Evolutionary conservation across 257 asterid genomes (phyloP).

Genomic region (Solanum sparsipilum): DNA sequence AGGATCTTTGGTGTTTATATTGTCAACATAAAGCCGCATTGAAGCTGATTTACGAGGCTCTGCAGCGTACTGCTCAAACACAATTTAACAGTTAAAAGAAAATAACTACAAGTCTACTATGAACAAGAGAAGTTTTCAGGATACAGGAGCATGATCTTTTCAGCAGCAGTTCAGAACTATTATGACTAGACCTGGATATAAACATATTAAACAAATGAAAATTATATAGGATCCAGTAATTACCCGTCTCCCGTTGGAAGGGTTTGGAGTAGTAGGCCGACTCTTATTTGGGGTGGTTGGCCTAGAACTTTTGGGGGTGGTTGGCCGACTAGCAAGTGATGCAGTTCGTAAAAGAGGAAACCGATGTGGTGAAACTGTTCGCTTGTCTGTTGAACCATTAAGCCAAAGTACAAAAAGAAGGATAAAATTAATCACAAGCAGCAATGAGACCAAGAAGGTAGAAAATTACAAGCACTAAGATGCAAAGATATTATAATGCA

Average conservation of each 20-base stretch:
- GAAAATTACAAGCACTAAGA: not conserved
- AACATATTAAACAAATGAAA: not conserved
- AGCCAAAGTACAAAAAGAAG: slow-evolving; percentile 7
- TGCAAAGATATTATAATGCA: not conserved
- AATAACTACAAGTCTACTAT: not conserved
- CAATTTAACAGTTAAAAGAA: not conserved
- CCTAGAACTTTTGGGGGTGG: slow-evolving; percentile 67
- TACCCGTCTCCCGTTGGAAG: slow-evolving; percentile 47
- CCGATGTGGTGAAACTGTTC: slow-evolving; percentile 69
- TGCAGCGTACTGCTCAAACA: slow-evolving; percentile 39
- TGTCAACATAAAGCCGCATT: slow-evolving; percentile 56
- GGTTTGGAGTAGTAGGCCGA: slow-evolving; percentile 67
- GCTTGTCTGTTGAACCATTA: slow-evolving; percentile 31
- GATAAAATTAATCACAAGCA: not conserved
- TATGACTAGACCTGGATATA: not conserved
- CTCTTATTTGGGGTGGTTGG: slow-evolving; percentile 58
- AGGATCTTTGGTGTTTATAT: slow-evolving; percentile 40
- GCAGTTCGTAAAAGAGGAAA: slow-evolving; percentile 79
- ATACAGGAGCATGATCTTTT: not conserved
- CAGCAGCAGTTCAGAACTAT: not conserved
- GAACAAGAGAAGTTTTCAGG: not conserved
- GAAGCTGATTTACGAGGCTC: slow-evolving; percentile 82
- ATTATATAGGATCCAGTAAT: not conserved
- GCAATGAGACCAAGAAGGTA: not conserved
- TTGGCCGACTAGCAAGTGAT: slow-evolving; percentile 55